Evolutionary conservation across 768 basidiomycete species (phyloP).

Genomic region (Mycena belliarum): DNA sequence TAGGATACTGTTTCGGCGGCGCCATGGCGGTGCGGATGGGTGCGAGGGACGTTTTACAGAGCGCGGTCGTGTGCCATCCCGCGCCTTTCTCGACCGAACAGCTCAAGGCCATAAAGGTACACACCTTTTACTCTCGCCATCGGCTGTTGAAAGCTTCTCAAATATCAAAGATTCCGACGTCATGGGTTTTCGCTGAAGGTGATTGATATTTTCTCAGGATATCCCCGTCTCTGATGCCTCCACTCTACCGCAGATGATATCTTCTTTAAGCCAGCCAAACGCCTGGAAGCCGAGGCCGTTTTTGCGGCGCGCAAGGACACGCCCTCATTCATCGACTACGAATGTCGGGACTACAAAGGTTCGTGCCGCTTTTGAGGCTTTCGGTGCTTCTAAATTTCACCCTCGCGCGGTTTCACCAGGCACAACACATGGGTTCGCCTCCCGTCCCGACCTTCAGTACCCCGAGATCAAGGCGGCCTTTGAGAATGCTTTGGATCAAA

Average conservation of each 20-base stretch:
- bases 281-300: conserved; percentile 22
- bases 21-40: conserved; percentile 39
- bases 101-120: conserved; percentile 37
- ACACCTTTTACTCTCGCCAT: no score
- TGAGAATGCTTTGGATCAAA: conserved; percentile 29
- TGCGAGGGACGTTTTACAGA: conserved; percentile 35
- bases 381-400: not conserved
- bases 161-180: conserved; percentile 28
- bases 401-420: conserved; percentile 6
- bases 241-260: conserved; percentile 26
- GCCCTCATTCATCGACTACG: conserved; percentile 24
- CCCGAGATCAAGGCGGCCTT: conserved; percentile 27
- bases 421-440: conserved; percentile 30
- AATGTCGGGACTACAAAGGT: conserved; percentile 29
- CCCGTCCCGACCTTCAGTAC: conserved; percentile 26
- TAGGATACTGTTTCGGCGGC: conserved; percentile 48
- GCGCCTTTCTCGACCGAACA: conserved; percentile 34
- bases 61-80: conserved; percentile 45
- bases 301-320: conserved; percentile 26
- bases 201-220: not conserved
- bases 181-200: conserved; percentile 48
- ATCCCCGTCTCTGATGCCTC: not conserved
- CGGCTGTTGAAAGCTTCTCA: no score
- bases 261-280: conserved; percentile 19
- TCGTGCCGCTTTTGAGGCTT: not conserved